phyloP scores from a whole-genome alignment of 306 rosid species.

The Vigna mungo region DNA sequence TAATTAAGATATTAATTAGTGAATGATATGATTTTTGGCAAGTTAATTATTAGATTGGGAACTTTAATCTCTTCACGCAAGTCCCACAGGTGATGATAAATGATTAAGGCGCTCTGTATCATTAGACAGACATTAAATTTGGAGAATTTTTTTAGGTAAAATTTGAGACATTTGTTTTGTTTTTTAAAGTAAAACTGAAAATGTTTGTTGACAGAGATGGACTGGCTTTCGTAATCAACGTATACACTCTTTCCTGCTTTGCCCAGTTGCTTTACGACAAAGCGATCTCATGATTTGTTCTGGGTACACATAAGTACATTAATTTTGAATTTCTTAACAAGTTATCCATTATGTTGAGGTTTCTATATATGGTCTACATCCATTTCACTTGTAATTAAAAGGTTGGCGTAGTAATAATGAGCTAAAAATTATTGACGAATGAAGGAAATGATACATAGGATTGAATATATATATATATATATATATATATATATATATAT shows the following conservation, averaged over 20 bases:
- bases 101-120: constrained; percentile 29
- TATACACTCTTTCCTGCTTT: constrained; percentile 30
- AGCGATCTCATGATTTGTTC: constrained; percentile 41
- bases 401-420: constrained; percentile 19
- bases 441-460: not conserved
- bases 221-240: constrained; percentile 27
- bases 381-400: constrained; percentile 27
- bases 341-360: constrained; percentile 17
- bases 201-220: constrained; percentile 15
- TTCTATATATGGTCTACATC: constrained; percentile 12
- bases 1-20: constrained; percentile 8
- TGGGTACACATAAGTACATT: constrained; percentile 33
- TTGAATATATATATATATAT: too few species aligned
- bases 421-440: constrained; percentile 6
- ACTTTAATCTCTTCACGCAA: constrained; percentile 36
- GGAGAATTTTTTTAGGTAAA: not conserved
- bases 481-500: too few species aligned
- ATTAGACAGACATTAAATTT: constrained; percentile 4
- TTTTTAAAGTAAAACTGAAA: constrained; percentile 21
- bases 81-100: constrained; percentile 49
- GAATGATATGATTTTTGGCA: not conserved
- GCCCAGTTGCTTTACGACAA: constrained; percentile 40
- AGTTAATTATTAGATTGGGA: constrained; percentile 40
- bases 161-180: not conserved
- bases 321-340: constrained; percentile 22